phyloP scores from a whole-genome alignment of 352 stramenopile species.

The Globisporangium megalacanthum region DNA sequence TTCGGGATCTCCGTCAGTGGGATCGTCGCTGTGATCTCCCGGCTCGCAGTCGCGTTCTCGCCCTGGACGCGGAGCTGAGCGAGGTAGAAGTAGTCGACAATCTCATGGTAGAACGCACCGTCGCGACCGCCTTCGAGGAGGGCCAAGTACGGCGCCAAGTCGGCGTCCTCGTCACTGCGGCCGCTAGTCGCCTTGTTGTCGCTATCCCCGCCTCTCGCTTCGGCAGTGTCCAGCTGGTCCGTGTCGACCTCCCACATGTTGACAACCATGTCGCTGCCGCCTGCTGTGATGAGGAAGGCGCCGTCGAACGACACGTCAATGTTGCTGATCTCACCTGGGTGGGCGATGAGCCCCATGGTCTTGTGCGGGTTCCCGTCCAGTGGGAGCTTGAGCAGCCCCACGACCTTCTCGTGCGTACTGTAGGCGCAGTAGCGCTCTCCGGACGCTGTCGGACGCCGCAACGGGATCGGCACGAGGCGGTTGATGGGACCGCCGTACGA shows the following conservation, averaged over 20 bases:
- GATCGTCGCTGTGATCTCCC: constrained; percentile 69
- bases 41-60: constrained; percentile 73
- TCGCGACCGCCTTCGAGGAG: constrained; percentile 82
- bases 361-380: constrained; percentile 91
- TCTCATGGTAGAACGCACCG: constrained; percentile 86
- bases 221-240: constrained; percentile 60
- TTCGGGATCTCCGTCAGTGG: constrained; percentile 88
- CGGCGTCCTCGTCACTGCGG: neutral
- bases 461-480: constrained; percentile 56
- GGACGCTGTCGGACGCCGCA: constrained; percentile 1
- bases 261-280: constrained; percentile 85
- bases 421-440: constrained; percentile 74
- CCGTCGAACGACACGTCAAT: constrained; percentile 84
- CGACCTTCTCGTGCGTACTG: constrained; percentile 78
- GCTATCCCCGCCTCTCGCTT: constrained; percentile 27
- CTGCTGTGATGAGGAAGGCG: constrained; percentile 82
- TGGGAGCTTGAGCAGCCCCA: constrained; percentile 83
- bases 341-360: constrained; percentile 90
- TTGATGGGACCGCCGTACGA: constrained; percentile 90
- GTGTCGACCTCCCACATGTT: constrained; percentile 91
- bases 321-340: constrained; percentile 85
- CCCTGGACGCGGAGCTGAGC: constrained; percentile 88
- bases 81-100: constrained; percentile 95
- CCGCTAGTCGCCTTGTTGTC: neutral
- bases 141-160: constrained; percentile 55